Evolutionary conservation across 108 stramenopile genomes (phyloP).

Genomic region (Chaetoceros muelleri): DNA sequence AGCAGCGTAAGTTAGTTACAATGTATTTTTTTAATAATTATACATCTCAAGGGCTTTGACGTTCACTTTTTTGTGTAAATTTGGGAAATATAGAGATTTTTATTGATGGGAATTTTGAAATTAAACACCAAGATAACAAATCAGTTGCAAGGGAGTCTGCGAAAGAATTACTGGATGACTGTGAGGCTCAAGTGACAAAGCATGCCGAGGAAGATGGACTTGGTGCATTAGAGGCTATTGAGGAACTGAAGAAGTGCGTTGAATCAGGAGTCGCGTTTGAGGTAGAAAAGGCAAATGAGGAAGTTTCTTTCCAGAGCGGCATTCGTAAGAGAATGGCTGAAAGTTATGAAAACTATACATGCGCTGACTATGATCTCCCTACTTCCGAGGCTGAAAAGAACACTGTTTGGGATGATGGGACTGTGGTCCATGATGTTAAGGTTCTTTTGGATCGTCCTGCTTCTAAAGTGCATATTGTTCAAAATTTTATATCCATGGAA

Average conservation of each 20-base stretch:
- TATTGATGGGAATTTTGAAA: conserved; percentile 20
- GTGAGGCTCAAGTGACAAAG: conserved; percentile 24
- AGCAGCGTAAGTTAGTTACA: conserved; percentile 34
- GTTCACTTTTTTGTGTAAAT: neutral
- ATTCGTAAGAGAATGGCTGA: conserved; percentile 45
- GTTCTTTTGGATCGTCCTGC: conserved; percentile 64
- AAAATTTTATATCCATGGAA: conserved; percentile 66
- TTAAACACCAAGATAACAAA: conserved; percentile 45
- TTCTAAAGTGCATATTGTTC: conserved; percentile 53
- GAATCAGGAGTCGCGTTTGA: conserved; percentile 22
- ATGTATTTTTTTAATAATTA: neutral
- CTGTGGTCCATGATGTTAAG: conserved; percentile 27
- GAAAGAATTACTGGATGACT: conserved; percentile 22
- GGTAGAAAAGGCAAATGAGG: conserved; percentile 48
- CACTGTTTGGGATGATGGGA: conserved; percentile 13
- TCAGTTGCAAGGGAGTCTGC: conserved; percentile 40
- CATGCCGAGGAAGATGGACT: conserved; percentile 4
- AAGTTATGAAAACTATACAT: conserved; percentile 74
- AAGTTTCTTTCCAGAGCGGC: conserved; percentile 46
- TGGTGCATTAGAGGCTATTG: conserved; percentile 7
- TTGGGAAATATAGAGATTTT: conserved; percentile 4
- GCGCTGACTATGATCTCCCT: conserved; percentile 42
- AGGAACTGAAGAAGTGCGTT: conserved; percentile 28
- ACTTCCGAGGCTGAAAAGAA: conserved; percentile 30
- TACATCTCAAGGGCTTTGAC: neutral